Evolutionary conservation across 148 eudicot species (phyloP).

Genomic region (Chenopodium berlandieri): DNA sequence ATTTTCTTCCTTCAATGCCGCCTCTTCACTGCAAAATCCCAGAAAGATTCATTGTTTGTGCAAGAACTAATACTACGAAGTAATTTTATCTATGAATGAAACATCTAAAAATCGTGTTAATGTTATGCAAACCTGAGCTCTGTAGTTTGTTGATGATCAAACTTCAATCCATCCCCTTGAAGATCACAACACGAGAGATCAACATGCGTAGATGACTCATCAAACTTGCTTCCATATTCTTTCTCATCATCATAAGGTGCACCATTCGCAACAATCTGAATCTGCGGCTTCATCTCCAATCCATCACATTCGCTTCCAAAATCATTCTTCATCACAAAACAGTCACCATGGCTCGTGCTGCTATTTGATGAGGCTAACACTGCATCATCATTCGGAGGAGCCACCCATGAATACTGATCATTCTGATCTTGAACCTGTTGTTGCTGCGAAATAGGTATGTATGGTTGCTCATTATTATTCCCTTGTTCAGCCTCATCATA

Average conservation of each 20-base stretch:
- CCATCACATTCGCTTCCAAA: constrained; percentile 16
- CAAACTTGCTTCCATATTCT: constrained; percentile 13
- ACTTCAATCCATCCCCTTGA: constrained; percentile 32
- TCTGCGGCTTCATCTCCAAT: constrained; percentile 14
- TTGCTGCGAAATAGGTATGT: constrained; percentile 12
- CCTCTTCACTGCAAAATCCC: constrained; percentile 35
- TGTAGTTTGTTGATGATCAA: constrained; percentile 28
- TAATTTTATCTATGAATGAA: background rate
- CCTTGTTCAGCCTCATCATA: constrained; percentile 23
- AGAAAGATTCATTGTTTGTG: background rate
- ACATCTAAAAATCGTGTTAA: background rate
- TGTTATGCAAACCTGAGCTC: constrained; percentile 31
- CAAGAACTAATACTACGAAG: background rate
- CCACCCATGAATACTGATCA: constrained; percentile 36
- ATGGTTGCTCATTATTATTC: constrained; percentile 6
- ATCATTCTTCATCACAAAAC: constrained; percentile 22
- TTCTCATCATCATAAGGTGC: constrained; percentile 17
- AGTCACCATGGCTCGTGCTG: constrained; percentile 16
- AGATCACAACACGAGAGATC: constrained; percentile 23
- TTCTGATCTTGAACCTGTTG: constrained; percentile 14
- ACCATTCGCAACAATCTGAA: background rate
- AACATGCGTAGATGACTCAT: constrained; percentile 10
- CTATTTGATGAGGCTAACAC: constrained; percentile 31
- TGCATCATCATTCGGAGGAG: constrained; percentile 31
- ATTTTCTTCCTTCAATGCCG: constrained; percentile 32